phyloP scores from a whole-genome alignment of 305 asterid genomes.

The Coffea humblotiana region DNA sequence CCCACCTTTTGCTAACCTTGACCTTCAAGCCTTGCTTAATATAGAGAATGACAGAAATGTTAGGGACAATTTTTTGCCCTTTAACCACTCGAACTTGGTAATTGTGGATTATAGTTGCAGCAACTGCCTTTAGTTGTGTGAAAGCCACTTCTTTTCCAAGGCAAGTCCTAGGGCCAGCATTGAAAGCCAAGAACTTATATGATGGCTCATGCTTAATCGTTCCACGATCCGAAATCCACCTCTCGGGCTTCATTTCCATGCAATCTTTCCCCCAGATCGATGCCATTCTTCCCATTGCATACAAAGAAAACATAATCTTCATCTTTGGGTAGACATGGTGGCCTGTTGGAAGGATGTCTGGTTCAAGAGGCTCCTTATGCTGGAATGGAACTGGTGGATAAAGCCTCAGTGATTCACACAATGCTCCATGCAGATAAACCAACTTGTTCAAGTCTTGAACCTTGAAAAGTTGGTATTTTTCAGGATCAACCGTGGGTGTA shows the following conservation, averaged over 20 bases:
- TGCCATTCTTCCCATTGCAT: conserved; percentile 70
- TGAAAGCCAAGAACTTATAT: conserved; percentile 65
- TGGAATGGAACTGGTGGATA: conserved; percentile 69
- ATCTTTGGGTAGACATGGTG: conserved; percentile 46
- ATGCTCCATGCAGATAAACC: conserved; percentile 58
- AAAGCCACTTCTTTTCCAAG: conserved; percentile 25
- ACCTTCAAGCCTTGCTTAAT: conserved; percentile 28
- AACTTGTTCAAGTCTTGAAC: conserved; percentile 36
- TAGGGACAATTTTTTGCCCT: conserved; percentile 32
- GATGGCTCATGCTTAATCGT: conserved; percentile 57
- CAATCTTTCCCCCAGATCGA: conserved; percentile 61
- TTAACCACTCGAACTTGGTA: conserved; percentile 31
- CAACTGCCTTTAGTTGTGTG: conserved; percentile 39
- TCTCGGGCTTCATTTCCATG: conserved; percentile 58
- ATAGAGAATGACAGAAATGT: conserved; percentile 37
- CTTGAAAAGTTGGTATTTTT: conserved; percentile 27
- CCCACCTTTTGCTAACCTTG: conserved; percentile 19
- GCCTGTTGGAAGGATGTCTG: conserved; percentile 55
- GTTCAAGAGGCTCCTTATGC: conserved; percentile 46
- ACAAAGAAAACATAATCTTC: conserved; percentile 44
- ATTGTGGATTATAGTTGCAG: conserved; percentile 35
- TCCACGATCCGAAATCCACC: conserved; percentile 61
- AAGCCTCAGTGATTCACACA: conserved; percentile 59
- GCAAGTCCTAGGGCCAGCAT: conserved; percentile 55
- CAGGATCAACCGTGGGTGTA: conserved; percentile 5